A percentile compares a stretch with the other conserved stretches of the same genome.
phyloP scores from a whole-genome alignment of 108 stramenopile genomes.

The Schizochytrium sp. region DNA sequence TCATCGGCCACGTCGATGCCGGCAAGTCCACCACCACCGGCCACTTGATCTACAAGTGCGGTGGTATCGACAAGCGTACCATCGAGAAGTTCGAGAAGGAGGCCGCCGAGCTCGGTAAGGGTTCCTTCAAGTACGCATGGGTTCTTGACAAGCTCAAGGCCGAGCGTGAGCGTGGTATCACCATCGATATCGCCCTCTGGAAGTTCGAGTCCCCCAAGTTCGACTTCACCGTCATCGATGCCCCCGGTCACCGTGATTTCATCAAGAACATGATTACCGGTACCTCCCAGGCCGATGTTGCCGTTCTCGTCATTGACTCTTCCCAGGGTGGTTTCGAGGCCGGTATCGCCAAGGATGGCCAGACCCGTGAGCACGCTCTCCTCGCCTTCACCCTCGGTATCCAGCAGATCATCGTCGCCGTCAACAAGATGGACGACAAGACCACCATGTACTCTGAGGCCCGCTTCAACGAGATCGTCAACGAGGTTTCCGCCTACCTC shows the following conservation, averaged over 20 bases:
- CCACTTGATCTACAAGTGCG: conserved; percentile 90
- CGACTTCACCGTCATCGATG: conserved; percentile 92
- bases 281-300: conserved; percentile 93
- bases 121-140: conserved; percentile 95
- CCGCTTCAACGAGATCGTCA: conserved; percentile 90
- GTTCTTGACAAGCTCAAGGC: conserved; percentile 94
- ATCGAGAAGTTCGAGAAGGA: conserved; percentile 97
- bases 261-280: conserved; percentile 96
- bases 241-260: conserved; percentile 90
- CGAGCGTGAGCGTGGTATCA: conserved; percentile 95
- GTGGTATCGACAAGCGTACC: conserved; percentile 90
- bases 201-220: conserved; percentile 91
- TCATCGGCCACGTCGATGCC: conserved; percentile 86
- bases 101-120: conserved; percentile 91
- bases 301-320: conserved; percentile 88
- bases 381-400: conserved; percentile 94
- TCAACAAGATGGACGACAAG: conserved; percentile 96
- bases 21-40: conserved; percentile 97
- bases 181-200: conserved; percentile 93
- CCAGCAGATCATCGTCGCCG: conserved; percentile 93
- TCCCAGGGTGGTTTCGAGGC: conserved; percentile 87
- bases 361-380: conserved; percentile 91
- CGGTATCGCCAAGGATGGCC: conserved; percentile 89
- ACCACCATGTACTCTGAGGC: conserved; percentile 87
- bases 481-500: conserved; percentile 77